These are phyloP conservation scores for Plasmodium malariae DNA, from an alignment of 169 alveolate genomes.

Conservation along the genomic window DNA sequence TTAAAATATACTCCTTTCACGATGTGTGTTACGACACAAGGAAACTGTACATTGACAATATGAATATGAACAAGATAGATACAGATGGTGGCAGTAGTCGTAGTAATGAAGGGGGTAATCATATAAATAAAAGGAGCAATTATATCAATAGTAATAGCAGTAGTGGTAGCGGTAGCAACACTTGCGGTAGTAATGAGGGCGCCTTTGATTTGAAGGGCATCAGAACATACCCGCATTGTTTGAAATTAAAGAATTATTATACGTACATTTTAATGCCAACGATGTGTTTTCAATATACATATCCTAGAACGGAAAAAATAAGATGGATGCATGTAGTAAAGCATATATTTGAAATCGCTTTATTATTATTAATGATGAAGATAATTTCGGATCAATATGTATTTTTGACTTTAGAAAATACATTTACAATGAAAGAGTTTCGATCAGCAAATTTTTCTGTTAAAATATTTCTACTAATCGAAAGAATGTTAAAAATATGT, in stretches of 20 bases:
- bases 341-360: conserved; percentile 80
- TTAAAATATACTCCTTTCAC: conserved; percentile 91
- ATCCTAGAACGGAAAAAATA: conserved; percentile 88
- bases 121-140: too few species aligned
- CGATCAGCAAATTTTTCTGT: conserved; percentile 80
- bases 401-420: conserved; percentile 87
- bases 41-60: conserved; percentile 79
- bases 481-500: conserved; percentile 90
- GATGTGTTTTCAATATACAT: conserved; percentile 91
- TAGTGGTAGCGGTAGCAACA: too few species aligned
- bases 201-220: conserved; percentile 9
- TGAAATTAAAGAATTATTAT: conserved; percentile 86
- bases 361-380: conserved; percentile 83
- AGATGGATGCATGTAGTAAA: conserved; percentile 84
- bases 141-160: too few species aligned
- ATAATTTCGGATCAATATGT: conserved; percentile 92
- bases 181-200: conserved; percentile 8
- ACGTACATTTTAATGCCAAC: conserved; percentile 93
- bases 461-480: conserved; percentile 77
- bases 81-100: too few species aligned
- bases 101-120: too few species aligned
- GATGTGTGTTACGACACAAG: conserved; percentile 94
- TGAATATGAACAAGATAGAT: conserved; percentile 72
- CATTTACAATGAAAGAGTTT: conserved; percentile 91
- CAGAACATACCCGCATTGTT: conserved; percentile 88